Evolutionary conservation across 1,284 basidiomycete species (phyloP), one percentile per base, ranked within the genome.

Genomic region (Flammula alnicola): DNA sequence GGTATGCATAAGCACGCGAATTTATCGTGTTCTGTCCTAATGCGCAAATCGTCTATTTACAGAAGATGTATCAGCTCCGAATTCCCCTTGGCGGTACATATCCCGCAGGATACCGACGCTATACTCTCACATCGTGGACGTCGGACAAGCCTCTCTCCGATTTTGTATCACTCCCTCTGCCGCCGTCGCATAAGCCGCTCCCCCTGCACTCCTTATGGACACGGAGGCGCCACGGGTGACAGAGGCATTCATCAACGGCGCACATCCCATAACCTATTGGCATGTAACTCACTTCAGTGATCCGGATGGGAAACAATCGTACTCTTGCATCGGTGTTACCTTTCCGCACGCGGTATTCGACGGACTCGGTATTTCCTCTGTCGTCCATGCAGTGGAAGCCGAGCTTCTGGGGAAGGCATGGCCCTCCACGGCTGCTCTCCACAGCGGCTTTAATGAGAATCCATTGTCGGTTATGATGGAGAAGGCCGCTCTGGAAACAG

Each of bases 321-420:
- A 43, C n/a, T 43, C 29, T 1, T 23, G 29, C 19, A 43, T 43
- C 30, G 41, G 41, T 3, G 29, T 43, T 7, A 43, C 41, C 19
- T 43, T 43, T 2, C 41, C 30, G 11, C 41, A 43, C 12, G 30
- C n/a, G 9, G 41, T 12, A 2, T 43, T 43, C 6, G 41, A 43
- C 19, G 41, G 41, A 20, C 27, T 43, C 14, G 41, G 30, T 11
- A 33, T 43, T n/a, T 27, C 41, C 1, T 33, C 19, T 20, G 11
- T 43, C n/a, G 31, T 32, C 8, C 41, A 43, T n/a, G 31, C 29
- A 4, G n/a, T 43, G 9, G 41, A 43, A 33, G 41, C 41, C 0
- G 41, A 43, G 11, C 41, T 43, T 8, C 20, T 33, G 2, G 30
- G 41, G 6, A 14, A 23, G 0, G 16, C 10, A 30, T 33, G 19